Evolutionary conservation across 2,329 filamentous ascomycete genomes (phyloP), one percentile per base, ranked within the genome.

Genomic region (Didymella glomerata): DNA sequence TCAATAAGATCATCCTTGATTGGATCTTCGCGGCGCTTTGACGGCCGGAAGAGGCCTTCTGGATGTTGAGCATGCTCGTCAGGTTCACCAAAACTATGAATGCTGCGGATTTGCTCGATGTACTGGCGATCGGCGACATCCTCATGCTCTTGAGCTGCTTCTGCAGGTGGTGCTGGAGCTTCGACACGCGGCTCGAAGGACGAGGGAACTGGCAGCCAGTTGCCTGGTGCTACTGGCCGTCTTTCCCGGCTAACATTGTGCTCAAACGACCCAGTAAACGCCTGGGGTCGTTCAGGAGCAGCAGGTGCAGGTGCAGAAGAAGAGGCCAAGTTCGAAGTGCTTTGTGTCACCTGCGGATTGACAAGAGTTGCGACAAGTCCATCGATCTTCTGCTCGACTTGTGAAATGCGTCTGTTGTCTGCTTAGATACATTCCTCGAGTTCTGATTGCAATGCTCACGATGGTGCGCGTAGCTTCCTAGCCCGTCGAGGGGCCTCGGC

Each of bases 321-420:
- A 16, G 51, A 18, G 9, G 36, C 28, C 13, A 45, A 18, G 8
- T 47, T 25, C 9, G 20, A 22, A 14, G 44, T 51, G 13, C 53
- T 53, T 22, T 48, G 28, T 14, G 27, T 18, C 11, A 44, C 51
- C 20, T 58, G 46, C 27, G 68, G 47, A 25, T 66, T 67, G 9
- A 68, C 64, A 47, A 76, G 67, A 27, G 64, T 71, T 16, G 74
- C 71, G 27, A 76, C 69, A 22, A 76, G 66, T 7, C 73, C 70
- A 62, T 76, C 73, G 22, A 76, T 71, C 51, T 75, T 76, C 34
- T 73, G 68, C 49, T 76, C 74, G 1, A 76, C 73, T 58, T 76
- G 73, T 14, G 70, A 67, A 10, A 76, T 76, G 22, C 74, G 73
- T 42, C 74, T 75, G 18, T 28, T 11, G 14, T 34, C 22, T 40